Evolutionary conservation across 495 filamentous ascomycete genomes (phyloP).

Genomic region (Clavariopsis aquatica): DNA sequence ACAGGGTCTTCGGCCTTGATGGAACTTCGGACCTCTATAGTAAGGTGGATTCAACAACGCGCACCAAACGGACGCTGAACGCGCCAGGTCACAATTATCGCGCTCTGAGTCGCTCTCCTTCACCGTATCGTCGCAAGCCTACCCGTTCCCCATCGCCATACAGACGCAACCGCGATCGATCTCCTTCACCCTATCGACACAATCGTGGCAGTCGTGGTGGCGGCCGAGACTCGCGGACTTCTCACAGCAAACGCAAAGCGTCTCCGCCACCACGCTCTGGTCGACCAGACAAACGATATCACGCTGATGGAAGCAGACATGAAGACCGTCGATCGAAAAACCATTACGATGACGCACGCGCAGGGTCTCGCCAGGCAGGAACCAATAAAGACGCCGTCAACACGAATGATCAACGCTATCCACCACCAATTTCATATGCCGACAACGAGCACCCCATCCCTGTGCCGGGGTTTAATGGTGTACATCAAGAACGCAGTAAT

Average conservation of each 20-base stretch:
- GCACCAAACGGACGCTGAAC: neutral
- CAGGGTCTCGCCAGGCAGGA: neutral
- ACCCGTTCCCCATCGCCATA: constrained; percentile 16
- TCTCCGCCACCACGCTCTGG: constrained; percentile 3
- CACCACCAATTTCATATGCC: constrained; percentile 41
- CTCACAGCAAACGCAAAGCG: constrained; percentile 60
- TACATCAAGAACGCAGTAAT: neutral
- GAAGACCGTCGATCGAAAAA: constrained; percentile 57
- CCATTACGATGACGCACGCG: constrained; percentile 64
- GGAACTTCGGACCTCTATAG: neutral
- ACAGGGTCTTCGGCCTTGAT: constrained; percentile 11
- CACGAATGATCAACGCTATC: constrained; percentile 38
- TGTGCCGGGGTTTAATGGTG: constrained; percentile 3
- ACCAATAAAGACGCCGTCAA: constrained; percentile 19
- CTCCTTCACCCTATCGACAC: constrained; percentile 44
- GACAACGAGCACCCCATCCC: constrained; percentile 40
- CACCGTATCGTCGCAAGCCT: neutral
- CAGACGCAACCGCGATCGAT: constrained; percentile 48
- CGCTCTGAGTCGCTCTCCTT: constrained; percentile 14
- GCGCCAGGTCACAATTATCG: neutral
- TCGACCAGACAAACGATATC: constrained; percentile 18
- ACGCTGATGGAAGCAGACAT: constrained; percentile 44
- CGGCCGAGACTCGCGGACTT: constrained; percentile 57
- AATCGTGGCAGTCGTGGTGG: constrained; percentile 56
- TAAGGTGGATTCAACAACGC: neutral